These are phyloP conservation scores for Paracoccidioides brasiliensis DNA, from an alignment of 2,329 filamentous ascomycete genomes.

Conservation along the genomic window DNA sequence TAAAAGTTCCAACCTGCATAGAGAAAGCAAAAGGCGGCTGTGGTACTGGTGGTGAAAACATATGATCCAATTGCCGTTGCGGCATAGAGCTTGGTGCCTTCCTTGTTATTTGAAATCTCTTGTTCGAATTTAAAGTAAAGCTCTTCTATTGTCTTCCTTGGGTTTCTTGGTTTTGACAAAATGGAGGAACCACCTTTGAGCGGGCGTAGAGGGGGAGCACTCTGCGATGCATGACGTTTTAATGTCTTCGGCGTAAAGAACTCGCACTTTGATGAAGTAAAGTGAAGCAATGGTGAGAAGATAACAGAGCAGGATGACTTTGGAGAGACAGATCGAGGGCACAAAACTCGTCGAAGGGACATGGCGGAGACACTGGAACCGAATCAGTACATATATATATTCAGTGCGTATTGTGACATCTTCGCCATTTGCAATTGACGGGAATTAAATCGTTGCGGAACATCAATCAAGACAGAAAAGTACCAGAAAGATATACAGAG, in stretches of 20 bases:
- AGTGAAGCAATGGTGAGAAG: neutral
- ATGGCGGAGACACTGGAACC: neutral
- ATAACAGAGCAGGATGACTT: neutral
- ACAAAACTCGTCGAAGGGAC: neutral
- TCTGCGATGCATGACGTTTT: neutral
- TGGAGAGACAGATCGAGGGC: neutral
- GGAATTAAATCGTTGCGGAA: neutral
- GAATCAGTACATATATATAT: neutral
- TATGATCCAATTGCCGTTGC: conserved; percentile 52
- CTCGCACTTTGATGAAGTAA: neutral
- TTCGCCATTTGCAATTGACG: neutral
- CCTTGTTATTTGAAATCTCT: conserved; percentile 41
- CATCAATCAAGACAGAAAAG: neutral
- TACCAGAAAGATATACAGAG: neutral
- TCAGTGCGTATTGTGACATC: neutral
- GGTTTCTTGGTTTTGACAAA: neutral
- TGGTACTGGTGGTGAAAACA: conserved; percentile 46
- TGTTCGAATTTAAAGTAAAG: conserved; percentile 9
- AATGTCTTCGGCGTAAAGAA: neutral
- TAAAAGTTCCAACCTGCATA: conserved; percentile 42
- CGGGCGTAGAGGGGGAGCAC: neutral
- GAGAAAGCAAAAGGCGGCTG: conserved; percentile 41
- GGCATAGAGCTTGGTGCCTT: conserved; percentile 50
- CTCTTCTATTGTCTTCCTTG: neutral
- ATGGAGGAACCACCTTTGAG: neutral